phyloP scores from a whole-genome alignment of 352 stramenopile genomes.

The Pythium oligandrum region DNA sequence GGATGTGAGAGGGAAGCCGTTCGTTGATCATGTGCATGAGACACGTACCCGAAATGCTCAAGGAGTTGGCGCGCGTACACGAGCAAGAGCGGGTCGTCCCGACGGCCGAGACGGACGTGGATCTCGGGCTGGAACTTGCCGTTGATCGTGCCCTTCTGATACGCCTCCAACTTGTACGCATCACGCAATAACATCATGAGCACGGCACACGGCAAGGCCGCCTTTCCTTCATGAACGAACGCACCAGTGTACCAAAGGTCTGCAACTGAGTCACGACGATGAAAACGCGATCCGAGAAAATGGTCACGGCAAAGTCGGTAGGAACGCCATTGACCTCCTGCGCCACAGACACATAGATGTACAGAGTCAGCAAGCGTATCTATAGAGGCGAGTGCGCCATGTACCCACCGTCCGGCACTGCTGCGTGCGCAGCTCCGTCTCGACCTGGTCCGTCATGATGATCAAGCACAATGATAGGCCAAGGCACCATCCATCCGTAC shows the following conservation, averaged over 20 bases:
- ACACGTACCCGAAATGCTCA: constrained; percentile 75
- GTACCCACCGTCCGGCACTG: constrained; percentile 28
- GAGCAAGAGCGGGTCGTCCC: constrained; percentile 77
- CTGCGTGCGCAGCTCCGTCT: constrained; percentile 36
- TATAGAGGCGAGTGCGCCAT: too few species aligned
- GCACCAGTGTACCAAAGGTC: constrained; percentile 77
- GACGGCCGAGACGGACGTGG: constrained; percentile 64
- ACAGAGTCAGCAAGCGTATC: too few species aligned
- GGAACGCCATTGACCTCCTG: constrained; percentile 71
- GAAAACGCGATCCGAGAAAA: constrained; percentile 81
- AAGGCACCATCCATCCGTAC: constrained; percentile 5
- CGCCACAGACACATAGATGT: background rate
- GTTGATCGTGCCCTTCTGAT: constrained; percentile 72
- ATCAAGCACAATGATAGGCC: too few species aligned
- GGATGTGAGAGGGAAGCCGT: background rate
- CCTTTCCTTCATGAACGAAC: background rate
- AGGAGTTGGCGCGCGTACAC: constrained; percentile 82
- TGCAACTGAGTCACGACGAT: constrained; percentile 75
- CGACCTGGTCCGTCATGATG: background rate
- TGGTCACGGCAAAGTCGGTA: constrained; percentile 69
- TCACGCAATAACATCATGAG: too few species aligned
- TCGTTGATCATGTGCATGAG: too few species aligned
- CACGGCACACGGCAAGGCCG: too few species aligned
- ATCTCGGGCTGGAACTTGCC: constrained; percentile 77
- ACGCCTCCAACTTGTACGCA: constrained; percentile 48